Base-by-base conservation (phyloP, 345 rosid species). In the Pugionium dolabratum region DNA sequence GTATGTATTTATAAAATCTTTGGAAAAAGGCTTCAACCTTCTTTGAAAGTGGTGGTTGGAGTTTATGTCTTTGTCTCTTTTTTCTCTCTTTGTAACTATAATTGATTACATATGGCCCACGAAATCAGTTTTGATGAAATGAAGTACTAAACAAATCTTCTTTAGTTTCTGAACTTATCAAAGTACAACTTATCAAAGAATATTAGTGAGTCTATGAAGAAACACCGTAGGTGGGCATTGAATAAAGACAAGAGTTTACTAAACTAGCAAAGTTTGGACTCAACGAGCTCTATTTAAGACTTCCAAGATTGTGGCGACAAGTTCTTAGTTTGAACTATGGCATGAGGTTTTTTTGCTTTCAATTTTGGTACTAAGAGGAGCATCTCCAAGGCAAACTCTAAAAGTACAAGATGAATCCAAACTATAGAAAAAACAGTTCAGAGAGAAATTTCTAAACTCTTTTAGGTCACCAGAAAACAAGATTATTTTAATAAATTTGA, bases 51-150 rank as follows among this genome's bases (percentile, higher is more conserved):
- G 40, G 41, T 37, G 7, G 4, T 69, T 49, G 4, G 4, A 42
- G 31, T 51, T 69, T 5, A 27, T n/a, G 54, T 44, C 26, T 27
- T n/a, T 18, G 18, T 18, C 18, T 18, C 18, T 18, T 18, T 18
- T 60, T n/a, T 26, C 1, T 8, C 44, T 53, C 8, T 44, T 11
- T 4, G 39, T 57, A 71, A 62, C 64, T 71, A 54, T 26, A 63
- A 8, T 62, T 46, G 75, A 71, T 71, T 47, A 55, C 69, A 26
- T 46, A 54, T 62, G 75, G 27, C 75, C 75, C 75, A 47, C 63
- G 28, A 48, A 39, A 71, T 63, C 58, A 31, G 37, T 58, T 63
- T 18, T 71, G 45, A 71, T 71, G 37, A 63, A 54, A 47, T 55
- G 64, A 62, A 71, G 27, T 71, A 18, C 18, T 18, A 46, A 63